Evolutionary conservation across 2,329 filamentous ascomycete species (phyloP).

Genomic region (Cladosporium sphaerospermum): DNA sequence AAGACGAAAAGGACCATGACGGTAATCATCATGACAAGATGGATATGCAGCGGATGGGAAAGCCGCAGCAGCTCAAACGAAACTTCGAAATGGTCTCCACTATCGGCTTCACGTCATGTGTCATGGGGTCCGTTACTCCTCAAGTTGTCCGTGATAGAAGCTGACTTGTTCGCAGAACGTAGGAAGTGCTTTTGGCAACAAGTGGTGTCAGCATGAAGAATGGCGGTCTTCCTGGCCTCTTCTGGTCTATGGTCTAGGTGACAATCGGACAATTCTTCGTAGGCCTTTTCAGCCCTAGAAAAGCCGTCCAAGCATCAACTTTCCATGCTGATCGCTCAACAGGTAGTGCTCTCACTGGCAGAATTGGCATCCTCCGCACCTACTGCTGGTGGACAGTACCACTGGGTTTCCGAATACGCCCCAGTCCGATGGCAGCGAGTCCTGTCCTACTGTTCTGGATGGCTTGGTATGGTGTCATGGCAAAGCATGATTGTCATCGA

Average conservation of each 20-base stretch:
- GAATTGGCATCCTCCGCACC: slow-evolving; percentile 31
- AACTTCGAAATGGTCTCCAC: slow-evolving; percentile 4
- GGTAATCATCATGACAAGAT: background rate
- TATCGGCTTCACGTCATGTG: slow-evolving; percentile 4
- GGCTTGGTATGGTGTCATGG: slow-evolving; percentile 11
- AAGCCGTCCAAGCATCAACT: background rate
- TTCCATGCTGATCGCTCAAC: background rate
- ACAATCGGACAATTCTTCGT: slow-evolving; percentile 3
- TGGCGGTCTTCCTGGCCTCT: slow-evolving; percentile 6
- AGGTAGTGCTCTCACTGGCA: slow-evolving; percentile 28
- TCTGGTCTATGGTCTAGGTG: slow-evolving; percentile 9
- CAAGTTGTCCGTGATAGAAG: background rate
- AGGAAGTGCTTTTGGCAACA: slow-evolving; percentile 9
- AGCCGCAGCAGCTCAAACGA: background rate
- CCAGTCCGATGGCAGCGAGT: slow-evolving; percentile 24
- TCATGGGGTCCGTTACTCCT: background rate
- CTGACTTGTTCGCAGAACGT: background rate
- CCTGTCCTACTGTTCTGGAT: slow-evolving; percentile 5
- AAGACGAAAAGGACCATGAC: background rate
- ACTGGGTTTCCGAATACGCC: slow-evolving; percentile 29
- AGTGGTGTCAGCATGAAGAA: slow-evolving; percentile 5
- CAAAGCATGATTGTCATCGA: slow-evolving; percentile 10
- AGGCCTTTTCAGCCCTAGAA: background rate
- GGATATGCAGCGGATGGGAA: slow-evolving; percentile 7
- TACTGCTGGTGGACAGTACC: slow-evolving; percentile 24